Evolutionary conservation across 345 rosid species (phyloP).

Genomic region (Erucastrum elatum): DNA sequence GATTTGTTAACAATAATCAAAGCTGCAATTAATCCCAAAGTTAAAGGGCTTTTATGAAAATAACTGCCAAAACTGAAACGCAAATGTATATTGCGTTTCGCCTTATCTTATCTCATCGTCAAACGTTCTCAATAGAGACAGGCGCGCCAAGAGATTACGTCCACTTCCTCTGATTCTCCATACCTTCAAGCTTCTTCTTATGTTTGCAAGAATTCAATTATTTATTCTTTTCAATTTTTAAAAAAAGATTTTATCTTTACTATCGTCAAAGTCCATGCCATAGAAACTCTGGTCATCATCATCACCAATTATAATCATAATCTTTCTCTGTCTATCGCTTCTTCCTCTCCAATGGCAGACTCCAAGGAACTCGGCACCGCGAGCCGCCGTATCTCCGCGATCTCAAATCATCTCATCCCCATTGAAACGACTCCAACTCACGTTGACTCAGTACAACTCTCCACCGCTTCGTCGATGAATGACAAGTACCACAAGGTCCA

Average conservation of each 20-base stretch:
- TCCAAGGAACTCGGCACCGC: conserved; percentile 40
- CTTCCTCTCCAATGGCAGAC: conserved; percentile 36
- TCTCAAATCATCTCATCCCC: conserved; percentile 56
- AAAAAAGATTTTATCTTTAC: background rate
- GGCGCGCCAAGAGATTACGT: conserved; percentile 29
- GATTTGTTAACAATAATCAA: background rate
- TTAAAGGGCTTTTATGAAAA: background rate
- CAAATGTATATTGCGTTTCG: conserved; percentile 12
- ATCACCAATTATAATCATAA: background rate
- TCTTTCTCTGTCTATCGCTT: conserved; percentile 12
- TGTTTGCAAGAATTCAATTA: background rate
- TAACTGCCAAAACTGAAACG: background rate
- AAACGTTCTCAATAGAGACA: conserved; percentile 8
- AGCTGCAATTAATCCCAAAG: background rate
- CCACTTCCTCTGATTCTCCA: conserved; percentile 37
- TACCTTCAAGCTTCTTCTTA: background rate
- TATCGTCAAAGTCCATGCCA: conserved; percentile 5
- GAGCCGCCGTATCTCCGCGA: conserved; percentile 53
- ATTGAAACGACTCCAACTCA: conserved; percentile 2
- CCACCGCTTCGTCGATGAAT: conserved; percentile 47
- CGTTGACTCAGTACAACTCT: conserved; percentile 35
- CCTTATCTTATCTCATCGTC: conserved; percentile 38
- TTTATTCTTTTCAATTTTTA: background rate
- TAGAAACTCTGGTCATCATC: background rate
- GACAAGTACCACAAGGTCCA: conserved; percentile 76